Conservation (phyloP, 805 yeast genomes). For the Kodamaea jinghongensis region DNA sequence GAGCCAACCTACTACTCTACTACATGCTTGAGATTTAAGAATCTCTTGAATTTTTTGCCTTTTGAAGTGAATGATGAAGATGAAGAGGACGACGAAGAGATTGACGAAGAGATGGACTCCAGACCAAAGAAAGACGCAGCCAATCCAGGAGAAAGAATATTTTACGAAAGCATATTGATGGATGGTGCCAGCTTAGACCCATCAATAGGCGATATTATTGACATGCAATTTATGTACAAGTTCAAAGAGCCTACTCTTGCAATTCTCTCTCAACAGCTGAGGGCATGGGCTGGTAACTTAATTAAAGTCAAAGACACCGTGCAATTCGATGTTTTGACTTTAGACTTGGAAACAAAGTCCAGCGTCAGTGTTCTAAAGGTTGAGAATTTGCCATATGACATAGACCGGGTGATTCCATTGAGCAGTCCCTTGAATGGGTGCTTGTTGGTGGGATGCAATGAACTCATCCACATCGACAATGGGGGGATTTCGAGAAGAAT, state of each 20-base stretch:
- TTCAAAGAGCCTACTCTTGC: constrained; percentile 84
- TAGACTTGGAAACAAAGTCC: constrained; percentile 55
- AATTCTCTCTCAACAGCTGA: constrained; percentile 50
- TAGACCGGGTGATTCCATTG: constrained; percentile 61
- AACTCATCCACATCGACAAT: constrained; percentile 73
- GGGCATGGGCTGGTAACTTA: constrained; percentile 79
- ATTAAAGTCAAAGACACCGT: constrained; percentile 61
- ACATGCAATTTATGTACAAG: constrained; percentile 66
- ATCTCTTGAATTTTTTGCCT: constrained; percentile 70
- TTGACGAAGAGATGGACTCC: constrained; percentile 17
- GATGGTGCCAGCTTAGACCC: constrained; percentile 56
- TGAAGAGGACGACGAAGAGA: constrained; percentile 41
- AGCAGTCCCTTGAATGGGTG: constrained; percentile 68
- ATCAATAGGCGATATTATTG: constrained; percentile 61
- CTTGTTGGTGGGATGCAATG: constrained; percentile 70
- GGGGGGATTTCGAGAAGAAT: constrained; percentile 66
- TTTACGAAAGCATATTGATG: constrained; percentile 56
- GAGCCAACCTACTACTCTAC: constrained; percentile 60
- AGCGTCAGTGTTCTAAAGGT: constrained; percentile 69
- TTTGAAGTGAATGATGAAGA: constrained; percentile 45
- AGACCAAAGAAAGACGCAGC: constrained; percentile 7
- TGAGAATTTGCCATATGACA: constrained; percentile 69
- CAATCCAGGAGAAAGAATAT: constrained; percentile 23
- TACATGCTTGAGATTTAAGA: constrained; percentile 60
- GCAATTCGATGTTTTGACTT: constrained; percentile 59